Evolutionary conservation across 495 filamentous ascomycete genomes (phyloP).

Genomic region (Penicillium daleae): DNA sequence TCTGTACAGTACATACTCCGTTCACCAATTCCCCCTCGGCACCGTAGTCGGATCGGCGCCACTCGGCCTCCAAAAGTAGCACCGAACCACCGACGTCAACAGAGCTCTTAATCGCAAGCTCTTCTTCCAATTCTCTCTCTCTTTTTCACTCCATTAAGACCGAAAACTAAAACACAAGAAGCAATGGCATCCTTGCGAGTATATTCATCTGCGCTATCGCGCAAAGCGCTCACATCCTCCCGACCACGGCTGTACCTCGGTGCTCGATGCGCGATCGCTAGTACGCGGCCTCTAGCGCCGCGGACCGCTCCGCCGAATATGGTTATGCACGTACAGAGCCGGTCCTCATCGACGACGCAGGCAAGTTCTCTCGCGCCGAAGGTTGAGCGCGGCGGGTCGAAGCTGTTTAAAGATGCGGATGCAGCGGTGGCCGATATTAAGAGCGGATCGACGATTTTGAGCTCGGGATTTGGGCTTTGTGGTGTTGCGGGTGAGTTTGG

Average conservation of each 20-base stretch:
- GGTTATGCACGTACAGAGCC: constrained; percentile 10
- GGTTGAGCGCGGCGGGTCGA: constrained; percentile 51
- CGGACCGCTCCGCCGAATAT: background rate
- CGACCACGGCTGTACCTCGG: constrained; percentile 32
- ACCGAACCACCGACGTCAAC: constrained; percentile 30
- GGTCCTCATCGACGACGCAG: constrained; percentile 10
- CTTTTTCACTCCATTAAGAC: background rate
- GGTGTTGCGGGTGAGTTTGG: constrained; percentile 65
- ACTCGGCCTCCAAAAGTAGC: constrained; percentile 49
- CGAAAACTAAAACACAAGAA: background rate
- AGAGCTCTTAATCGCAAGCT: constrained; percentile 8
- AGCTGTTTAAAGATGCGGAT: constrained; percentile 73
- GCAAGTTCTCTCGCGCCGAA: constrained; percentile 29
- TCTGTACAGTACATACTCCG: no score
- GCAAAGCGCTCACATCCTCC: constrained; percentile 29
- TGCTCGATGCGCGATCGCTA: constrained; percentile 23
- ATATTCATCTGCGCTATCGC: constrained; percentile 33
- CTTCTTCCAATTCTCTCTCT: constrained; percentile 12
- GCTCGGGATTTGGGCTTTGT: constrained; percentile 86
- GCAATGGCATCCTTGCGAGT: constrained; percentile 38
- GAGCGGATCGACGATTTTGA: constrained; percentile 71
- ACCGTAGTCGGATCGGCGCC: constrained; percentile 15
- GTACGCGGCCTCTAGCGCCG: background rate
- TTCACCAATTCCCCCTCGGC: background rate
- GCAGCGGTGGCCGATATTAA: constrained; percentile 76